Base-by-base conservation (phyloP, 805 yeast species). In the Kurtzmaniella fragi region DNA sequence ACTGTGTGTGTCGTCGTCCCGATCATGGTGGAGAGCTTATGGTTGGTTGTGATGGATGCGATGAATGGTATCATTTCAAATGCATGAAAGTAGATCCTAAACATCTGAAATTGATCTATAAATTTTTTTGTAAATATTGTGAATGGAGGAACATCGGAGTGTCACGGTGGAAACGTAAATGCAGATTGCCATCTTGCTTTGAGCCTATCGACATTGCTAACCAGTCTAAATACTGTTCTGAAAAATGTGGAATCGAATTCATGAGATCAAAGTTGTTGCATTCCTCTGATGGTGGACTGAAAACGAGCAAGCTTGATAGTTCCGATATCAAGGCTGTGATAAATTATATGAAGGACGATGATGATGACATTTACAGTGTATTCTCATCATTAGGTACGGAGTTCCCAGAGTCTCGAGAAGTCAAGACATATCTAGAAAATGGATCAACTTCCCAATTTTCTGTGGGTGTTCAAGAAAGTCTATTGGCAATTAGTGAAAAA, bases 21-120 rank as follows among this genome's bases (percentile, higher is more conserved):
- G 96, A 90, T 51, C 70, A 73, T 42, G 93, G 90, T 1, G 72
- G 71, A 2, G 81, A 78, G 42, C 63, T 89, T 55, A 90, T 90
- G 97, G 84, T 90, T n/a, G 87, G 84, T 0, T 89, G 97, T 56
- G 96, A 89, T 56, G 90, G 87, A 5, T 90, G 97, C 61, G 96
- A 88, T 52, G 96, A 87, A 42, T 90, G 97, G 97, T 90, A 73
- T 54, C 97, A 90, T 60, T 86, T 89, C 59, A 65, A 63, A 34
- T 90, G 97, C 56, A 76, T 89, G 72, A 71, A 71, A 38, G 54
- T 88, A 28, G 70, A 79, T 37, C 56, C 55, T 7, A 60, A 66
- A 39, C 73, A 72, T 50, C 70, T 75, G 41, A 67, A 71, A 30
- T 63, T 88, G 37, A 80, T 88, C 9, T 69, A 75, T 34, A 73